Conservation (phyloP, 129 eudicot genomes). For the Artemisia annua region DNA sequence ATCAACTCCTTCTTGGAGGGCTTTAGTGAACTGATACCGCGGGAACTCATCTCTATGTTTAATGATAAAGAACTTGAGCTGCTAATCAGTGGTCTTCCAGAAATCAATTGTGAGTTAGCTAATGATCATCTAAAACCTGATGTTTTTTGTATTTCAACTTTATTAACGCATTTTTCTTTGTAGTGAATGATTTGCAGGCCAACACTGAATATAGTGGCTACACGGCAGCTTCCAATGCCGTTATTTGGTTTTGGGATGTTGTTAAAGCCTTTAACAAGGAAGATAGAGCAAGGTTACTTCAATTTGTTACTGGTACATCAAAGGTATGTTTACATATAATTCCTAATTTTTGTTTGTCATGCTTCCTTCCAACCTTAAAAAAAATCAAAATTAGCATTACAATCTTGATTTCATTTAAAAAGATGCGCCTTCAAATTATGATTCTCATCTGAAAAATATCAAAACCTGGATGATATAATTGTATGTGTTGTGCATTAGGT, state of each 20-base stretch:
- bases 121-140: background rate
- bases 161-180: slow-evolving; percentile 17
- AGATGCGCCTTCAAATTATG: too few species aligned
- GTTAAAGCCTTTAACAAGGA: slow-evolving; percentile 63
- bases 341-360: too few species aligned
- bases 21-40: slow-evolving; percentile 4
- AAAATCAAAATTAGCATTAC: too few species aligned
- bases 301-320: slow-evolving; percentile 81
- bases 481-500: slow-evolving; percentile 41
- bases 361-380: too few species aligned
- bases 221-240: slow-evolving; percentile 45
- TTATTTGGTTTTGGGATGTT: slow-evolving; percentile 85
- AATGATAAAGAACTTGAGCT: slow-evolving; percentile 15
- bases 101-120: slow-evolving; percentile 59
- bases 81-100: slow-evolving; percentile 32
- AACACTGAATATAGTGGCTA: slow-evolving; percentile 70
- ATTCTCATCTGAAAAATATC: background rate
- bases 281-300: slow-evolving; percentile 74
- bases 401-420: too few species aligned
- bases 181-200: slow-evolving; percentile 76
- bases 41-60: background rate
- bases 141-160: background rate
- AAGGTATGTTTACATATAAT: slow-evolving; percentile 20
- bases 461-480: background rate
- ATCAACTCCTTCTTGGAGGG: slow-evolving; percentile 10